Conservation (phyloP, 371 early-diverging fungal species). For the Mortierella sp. region DNA sequence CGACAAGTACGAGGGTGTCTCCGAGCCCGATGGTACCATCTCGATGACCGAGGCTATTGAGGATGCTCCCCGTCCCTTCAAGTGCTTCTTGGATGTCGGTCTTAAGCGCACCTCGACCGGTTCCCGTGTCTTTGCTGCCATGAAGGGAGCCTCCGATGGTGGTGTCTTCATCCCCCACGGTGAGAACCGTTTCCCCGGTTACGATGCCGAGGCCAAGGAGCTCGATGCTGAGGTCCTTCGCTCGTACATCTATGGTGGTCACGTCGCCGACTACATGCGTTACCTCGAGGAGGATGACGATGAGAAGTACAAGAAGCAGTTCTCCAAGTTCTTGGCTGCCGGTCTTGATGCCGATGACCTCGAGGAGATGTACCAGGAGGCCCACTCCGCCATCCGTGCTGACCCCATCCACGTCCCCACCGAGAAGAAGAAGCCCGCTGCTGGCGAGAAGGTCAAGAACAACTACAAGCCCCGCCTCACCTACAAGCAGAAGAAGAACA, state of each 20-base stretch:
- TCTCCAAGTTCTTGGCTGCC: slow-evolving; percentile 94
- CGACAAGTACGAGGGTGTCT: slow-evolving; percentile 96
- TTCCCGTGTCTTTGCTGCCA: slow-evolving; percentile 98
- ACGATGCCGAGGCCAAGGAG: slow-evolving; percentile 89
- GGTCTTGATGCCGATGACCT: slow-evolving; percentile 94
- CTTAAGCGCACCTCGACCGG: slow-evolving; percentile 99
- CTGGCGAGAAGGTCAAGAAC: slow-evolving; percentile 64
- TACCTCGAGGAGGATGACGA: slow-evolving; percentile 98
- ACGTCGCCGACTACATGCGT: slow-evolving; percentile 99
- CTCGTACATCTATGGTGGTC: slow-evolving; percentile 99
- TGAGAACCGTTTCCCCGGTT: slow-evolving; percentile 99
- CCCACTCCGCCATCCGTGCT: slow-evolving; percentile 95
- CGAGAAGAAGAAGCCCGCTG: slow-evolving; percentile 77
- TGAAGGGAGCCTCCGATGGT: slow-evolving; percentile 99
- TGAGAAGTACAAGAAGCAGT: slow-evolving; percentile 98
- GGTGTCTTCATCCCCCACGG: slow-evolving; percentile 99
- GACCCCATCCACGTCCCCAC: slow-evolving; percentile 82
- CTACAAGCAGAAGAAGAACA: slow-evolving; percentile 91
- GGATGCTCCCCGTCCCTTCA: slow-evolving; percentile 98
- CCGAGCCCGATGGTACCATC: slow-evolving; percentile 94
- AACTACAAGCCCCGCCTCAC: slow-evolving; percentile 80
- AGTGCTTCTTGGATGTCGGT: slow-evolving; percentile 99
- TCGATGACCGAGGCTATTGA: slow-evolving; percentile 92
- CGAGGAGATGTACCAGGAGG: slow-evolving; percentile 95
- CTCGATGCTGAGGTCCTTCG: slow-evolving; percentile 97